These are phyloP conservation scores for Bacterosira constricta DNA, from an alignment of 108 stramenopile genomes.

Conservation along the genomic window DNA sequence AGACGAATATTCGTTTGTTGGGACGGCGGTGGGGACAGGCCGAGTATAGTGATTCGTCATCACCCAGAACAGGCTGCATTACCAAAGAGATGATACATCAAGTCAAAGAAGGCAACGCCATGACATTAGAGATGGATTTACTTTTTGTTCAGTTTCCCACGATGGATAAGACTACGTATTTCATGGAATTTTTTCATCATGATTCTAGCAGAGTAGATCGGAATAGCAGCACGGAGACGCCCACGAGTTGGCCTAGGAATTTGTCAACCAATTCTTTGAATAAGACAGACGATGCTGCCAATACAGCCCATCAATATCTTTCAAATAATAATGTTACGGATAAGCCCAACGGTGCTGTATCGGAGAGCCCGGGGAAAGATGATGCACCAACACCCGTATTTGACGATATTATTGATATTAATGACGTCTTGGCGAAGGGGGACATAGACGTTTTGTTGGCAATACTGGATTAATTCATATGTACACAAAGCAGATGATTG, in stretches of 20 bases:
- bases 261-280: too few species aligned
- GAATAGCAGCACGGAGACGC: neutral
- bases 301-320: too few species aligned
- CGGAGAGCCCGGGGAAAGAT: too few species aligned
- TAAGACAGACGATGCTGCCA: too few species aligned
- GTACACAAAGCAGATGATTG: too few species aligned
- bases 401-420: conserved; percentile 14
- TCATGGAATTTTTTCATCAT: conserved; percentile 15
- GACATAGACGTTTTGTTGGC: neutral
- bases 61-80: neutral
- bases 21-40: neutral
- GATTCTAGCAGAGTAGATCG: neutral
- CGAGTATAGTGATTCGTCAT: conserved; percentile 1
- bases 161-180: conserved; percentile 21
- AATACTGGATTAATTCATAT: too few species aligned
- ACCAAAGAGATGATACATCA: neutral
- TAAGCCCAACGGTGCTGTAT: too few species aligned
- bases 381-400: conserved; percentile 8
- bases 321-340: too few species aligned
- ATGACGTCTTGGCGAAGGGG: neutral
- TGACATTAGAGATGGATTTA: conserved; percentile 10
- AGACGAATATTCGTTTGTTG: conserved; percentile 22
- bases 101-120: neutral
- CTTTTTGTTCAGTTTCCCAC: conserved; percentile 13
- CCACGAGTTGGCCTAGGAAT: neutral